A percentile compares a stretch with the other conserved stretches of the same genome.
Evolutionary conservation across 345 rosid genomes (phyloP).

Genomic region (Lagerstroemia speciosa): DNA sequence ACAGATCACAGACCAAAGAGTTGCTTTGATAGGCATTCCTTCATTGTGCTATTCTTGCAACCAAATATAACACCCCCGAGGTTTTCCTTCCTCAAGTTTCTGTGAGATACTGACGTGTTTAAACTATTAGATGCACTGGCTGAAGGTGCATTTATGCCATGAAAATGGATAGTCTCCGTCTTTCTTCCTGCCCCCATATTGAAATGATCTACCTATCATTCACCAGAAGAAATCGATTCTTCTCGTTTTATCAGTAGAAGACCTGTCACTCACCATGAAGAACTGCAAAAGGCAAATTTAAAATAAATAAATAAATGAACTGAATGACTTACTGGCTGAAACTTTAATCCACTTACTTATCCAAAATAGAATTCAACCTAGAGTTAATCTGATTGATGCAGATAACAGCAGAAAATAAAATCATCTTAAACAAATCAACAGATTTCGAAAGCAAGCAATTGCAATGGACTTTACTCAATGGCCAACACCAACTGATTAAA

Average conservation of each 20-base stretch:
- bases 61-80: slow-evolving; percentile 77
- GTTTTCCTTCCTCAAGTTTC: slow-evolving; percentile 43
- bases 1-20: slow-evolving; percentile 48
- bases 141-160: not conserved
- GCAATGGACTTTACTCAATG: too few species aligned
- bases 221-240: not conserved
- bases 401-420: not conserved
- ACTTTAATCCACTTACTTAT: too few species aligned
- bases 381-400: not conserved
- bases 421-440: not conserved
- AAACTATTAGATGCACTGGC: not conserved
- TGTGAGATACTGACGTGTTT: slow-evolving; percentile 3
- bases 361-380: not conserved
- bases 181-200: slow-evolving; percentile 6
- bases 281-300: not conserved
- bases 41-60: slow-evolving; percentile 41
- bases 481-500: not conserved
- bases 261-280: not conserved
- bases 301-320: not conserved
- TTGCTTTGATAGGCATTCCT: slow-evolving; percentile 51
- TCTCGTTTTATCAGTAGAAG: not conserved
- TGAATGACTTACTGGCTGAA: not conserved
- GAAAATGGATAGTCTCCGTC: not conserved
- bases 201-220: not conserved
- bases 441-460: too few species aligned